phyloP scores from a whole-genome alignment of 345 rosid species.

The Gossypioides kirkii region DNA sequence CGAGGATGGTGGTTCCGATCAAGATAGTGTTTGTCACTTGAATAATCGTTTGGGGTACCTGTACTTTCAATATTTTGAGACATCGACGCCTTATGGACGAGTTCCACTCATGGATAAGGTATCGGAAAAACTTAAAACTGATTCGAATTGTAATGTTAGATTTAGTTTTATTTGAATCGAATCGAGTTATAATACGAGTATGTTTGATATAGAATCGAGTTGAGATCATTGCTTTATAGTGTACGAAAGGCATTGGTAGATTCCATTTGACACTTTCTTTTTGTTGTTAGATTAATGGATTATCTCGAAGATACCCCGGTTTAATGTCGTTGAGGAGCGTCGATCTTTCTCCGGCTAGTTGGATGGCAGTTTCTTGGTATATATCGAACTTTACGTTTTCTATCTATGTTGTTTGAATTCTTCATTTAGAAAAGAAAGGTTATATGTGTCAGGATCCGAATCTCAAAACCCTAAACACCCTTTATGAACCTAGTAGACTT shows the following conservation, averaged over 20 bases:
- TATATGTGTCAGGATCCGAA: no score
- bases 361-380: slow-evolving; percentile 88
- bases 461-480: no score
- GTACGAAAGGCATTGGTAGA: not conserved
- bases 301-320: not conserved
- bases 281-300: not conserved
- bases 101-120: slow-evolving; percentile 51
- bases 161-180: no score
- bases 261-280: slow-evolving; percentile 12
- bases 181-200: no score
- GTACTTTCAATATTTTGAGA: slow-evolving; percentile 59
- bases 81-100: slow-evolving; percentile 48
- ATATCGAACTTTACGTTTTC: not conserved
- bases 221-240: no score
- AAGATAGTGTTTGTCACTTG: not conserved
- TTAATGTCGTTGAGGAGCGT: slow-evolving; percentile 22
- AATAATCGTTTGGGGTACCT: slow-evolving; percentile 29
- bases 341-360: slow-evolving; percentile 85
- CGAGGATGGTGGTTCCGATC: not conserved
- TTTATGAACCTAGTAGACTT: no score
- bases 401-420: no score
- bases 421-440: no score
- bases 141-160: no score
- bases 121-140: no score
- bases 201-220: no score